Base-by-base conservation (phyloP, 371 early-diverging fungal species). In the Chytridium lagenaria region DNA sequence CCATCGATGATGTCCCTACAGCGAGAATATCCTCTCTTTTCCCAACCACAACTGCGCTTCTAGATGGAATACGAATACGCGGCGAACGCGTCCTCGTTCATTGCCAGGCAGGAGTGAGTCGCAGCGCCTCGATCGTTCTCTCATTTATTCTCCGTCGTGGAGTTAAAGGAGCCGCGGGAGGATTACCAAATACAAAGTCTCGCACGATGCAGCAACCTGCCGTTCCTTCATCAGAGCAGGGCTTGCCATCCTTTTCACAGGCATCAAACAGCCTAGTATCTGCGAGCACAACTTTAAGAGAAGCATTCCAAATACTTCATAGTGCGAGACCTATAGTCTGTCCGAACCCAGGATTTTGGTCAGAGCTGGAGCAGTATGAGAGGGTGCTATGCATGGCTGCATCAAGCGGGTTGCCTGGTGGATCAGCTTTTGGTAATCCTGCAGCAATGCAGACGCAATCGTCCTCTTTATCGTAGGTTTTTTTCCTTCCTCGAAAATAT, bases 91-190 rank as follows among this genome's bases (percentile, higher is more conserved):
- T 94, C 0, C 81, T 96, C 23, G 92, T 96, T 2, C 93, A 94
- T 73, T 96, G 96, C 79, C 93, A 94, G 77, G 86, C 92, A 74
- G 96, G 96, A 19, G 91, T 95, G 15, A 93, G 94, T 37, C 86
- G 96, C 38, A 94, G 94, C 22, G 96, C 95, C 16, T 88, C 92
- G 0, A 81, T 96, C 50, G 88, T 94, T 39, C 91, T 96, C 59
- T 95, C 94, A 2, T 96, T 95, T 78, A 87, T 93, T 12, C 63
- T 36, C 2, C 30, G 63, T 15, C 30, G 63, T 10, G 63, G 63
- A 36, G 12, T 23, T 12, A 55, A 15, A 26, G 55, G 55, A 10
- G 26, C 10, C 16, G 55, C 55, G 10, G n/a, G n/a, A n/a, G n/a
- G n/a, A n/a, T n/a, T n/a, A n/a, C n/a, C n/a, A n/a, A n/a, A n/a